Base-by-base conservation (phyloP, 257 asterid genomes). In the Solanum corneliomulleri region DNA sequence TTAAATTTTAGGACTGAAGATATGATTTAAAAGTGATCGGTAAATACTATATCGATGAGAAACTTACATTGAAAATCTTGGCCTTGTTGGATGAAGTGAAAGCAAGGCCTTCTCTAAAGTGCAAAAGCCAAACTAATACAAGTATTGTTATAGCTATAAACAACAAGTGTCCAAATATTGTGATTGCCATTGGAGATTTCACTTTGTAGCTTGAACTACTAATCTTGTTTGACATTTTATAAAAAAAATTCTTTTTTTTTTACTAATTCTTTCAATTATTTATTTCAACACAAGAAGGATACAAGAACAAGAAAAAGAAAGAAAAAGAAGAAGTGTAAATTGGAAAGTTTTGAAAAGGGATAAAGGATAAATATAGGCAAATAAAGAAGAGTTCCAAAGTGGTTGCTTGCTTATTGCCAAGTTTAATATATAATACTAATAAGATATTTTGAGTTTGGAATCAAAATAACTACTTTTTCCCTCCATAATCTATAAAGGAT, bases 101-200 rank as follows among this genome's bases (percentile, higher is more conserved):
- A 56, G 95, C 91, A 70, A 92, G 62, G 10, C 98, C 98, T 11
- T 89, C 92, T 21, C 93, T 87, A 87, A 94, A 94, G n/a, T 92
- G 92, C 12, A 94, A 86, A 41, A 94, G 93, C 98, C 98, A 94
- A 39, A 93, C 91, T 20, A 93, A 91, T 18, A 92, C 69, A 64
- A 94, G 91, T 49, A 81, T 80, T 41, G 78, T 45, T 29, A 91
- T 42, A 7, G 94, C 90, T 18, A 90, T 31, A 37, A 91, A 91
- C 83, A 89, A 60, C 90, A 93, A 80, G 87, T 93, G 98, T 10
- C 93, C 95, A 71, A 93, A 88, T 9, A 90, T 4, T 35, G 93
- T 88, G 33, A 88, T 87, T 1, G 92, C 93, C 44, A 85, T 77
- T 5, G 92, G 89, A 23, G 91, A 58, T 13, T 47, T 52, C 56